phyloP scores from a whole-genome alignment of 2,329 filamentous ascomycete species.

The Hypoxylon sp. region DNA sequence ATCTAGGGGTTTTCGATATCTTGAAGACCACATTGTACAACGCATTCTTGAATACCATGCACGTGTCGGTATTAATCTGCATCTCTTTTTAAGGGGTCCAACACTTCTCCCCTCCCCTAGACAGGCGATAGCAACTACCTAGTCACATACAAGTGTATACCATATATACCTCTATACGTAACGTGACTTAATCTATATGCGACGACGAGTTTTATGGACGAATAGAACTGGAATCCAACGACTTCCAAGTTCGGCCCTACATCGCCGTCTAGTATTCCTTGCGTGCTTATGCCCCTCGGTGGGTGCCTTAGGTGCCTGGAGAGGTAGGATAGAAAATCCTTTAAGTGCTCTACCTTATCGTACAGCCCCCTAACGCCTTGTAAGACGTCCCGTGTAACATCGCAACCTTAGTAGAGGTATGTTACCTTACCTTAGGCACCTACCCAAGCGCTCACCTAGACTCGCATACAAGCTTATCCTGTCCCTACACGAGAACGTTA shows the following conservation, averaged over 20 bases:
- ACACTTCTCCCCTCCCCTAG: conserved; percentile 12
- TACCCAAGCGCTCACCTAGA: not conserved
- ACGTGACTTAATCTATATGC: not conserved
- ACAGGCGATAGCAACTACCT: not conserved
- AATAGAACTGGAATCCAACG: not conserved
- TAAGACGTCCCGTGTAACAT: conserved; percentile 1
- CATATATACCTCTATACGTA: not conserved
- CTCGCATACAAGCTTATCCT: not conserved
- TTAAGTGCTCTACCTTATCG: not conserved
- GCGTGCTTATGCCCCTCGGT: not conserved
- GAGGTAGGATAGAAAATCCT: not conserved
- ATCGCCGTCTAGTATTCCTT: not conserved
- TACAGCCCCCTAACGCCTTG: not conserved
- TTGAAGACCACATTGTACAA: not conserved
- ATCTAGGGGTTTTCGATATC: not conserved
- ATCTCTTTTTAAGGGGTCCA: not conserved
- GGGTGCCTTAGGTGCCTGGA: too few relatives aligned
- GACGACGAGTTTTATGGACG: not conserved
- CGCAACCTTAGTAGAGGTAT: not conserved
- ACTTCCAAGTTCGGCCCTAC: not conserved
- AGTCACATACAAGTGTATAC: not conserved
- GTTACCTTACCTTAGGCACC: not conserved
- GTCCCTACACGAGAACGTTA: conserved; percentile 19
- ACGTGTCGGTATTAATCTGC: conserved; percentile 3
- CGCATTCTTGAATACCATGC: not conserved